A percentile compares a stretch with the other conserved stretches of the same genome.
Conservation (phyloP, 805 yeast species). For the Saturnispora halmiae region DNA sequence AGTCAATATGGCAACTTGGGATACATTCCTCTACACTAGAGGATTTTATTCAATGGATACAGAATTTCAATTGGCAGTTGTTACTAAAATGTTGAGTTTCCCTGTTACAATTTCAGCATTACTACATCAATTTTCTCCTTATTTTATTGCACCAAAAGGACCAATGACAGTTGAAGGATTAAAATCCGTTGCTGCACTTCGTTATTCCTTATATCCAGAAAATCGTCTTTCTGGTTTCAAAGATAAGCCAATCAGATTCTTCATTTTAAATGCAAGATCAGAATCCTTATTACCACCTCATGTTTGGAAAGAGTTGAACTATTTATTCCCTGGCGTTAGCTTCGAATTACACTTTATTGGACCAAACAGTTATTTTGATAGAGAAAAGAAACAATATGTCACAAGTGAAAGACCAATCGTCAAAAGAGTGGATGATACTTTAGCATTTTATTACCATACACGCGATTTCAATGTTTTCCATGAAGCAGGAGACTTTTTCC, state of each 20-base stretch:
- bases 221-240: constrained; percentile 51
- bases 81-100: constrained; percentile 87
- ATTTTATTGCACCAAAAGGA: constrained; percentile 70
- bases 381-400: constrained; percentile 53
- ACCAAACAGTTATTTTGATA: constrained; percentile 80
- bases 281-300: constrained; percentile 91
- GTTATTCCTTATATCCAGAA: constrained; percentile 80
- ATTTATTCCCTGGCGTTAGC: constrained; percentile 69
- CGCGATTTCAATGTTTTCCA: constrained; percentile 86
- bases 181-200: constrained; percentile 84
- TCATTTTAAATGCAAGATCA: constrained; percentile 84
- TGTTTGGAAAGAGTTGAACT: constrained; percentile 90
- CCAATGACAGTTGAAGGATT: constrained; percentile 88
- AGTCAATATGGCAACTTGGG: constrained; percentile 83
- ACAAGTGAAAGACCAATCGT: constrained; percentile 56
- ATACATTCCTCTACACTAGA: constrained; percentile 84
- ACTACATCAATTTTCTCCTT: constrained; percentile 80
- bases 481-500: constrained; percentile 90
- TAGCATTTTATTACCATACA: constrained; percentile 76
- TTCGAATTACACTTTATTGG: constrained; percentile 91
- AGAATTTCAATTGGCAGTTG: constrained; percentile 90
- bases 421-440: constrained; percentile 61
- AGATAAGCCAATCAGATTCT: constrained; percentile 83
- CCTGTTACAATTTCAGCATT: constrained; percentile 84
- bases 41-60: constrained; percentile 94